phyloP scores from a whole-genome alignment of 2,329 filamentous ascomycete genomes.

The Beauveria varroae region DNA sequence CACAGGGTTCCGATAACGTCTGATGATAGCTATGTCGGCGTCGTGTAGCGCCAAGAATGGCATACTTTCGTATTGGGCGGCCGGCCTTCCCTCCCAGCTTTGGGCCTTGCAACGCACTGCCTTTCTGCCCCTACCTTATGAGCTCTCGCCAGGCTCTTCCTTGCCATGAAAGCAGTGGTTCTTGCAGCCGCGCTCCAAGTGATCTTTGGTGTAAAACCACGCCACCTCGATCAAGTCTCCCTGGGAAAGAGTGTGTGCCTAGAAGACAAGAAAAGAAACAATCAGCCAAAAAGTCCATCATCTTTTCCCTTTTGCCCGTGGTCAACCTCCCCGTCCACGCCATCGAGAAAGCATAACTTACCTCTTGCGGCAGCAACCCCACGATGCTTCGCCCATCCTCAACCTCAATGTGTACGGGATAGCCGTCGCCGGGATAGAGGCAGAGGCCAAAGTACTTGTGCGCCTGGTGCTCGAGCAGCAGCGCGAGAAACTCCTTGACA shows the following conservation, averaged over 20 bases:
- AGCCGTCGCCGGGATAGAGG: conserved; percentile 5
- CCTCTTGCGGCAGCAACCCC: not conserved
- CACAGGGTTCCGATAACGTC: too few species aligned
- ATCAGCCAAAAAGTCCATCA: not conserved
- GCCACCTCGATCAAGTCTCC: not conserved
- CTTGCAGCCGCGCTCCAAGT: not conserved
- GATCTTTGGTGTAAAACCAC: conserved; percentile 6
- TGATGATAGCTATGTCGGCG: too few species aligned
- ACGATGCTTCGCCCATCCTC: not conserved
- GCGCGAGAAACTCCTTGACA: not conserved
- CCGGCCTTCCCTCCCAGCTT: too few species aligned
- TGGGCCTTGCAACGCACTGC: too few species aligned
- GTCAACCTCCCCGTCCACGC: too few species aligned
- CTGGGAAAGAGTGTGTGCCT: not conserved
- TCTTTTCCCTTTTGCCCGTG: too few species aligned
- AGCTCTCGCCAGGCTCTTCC: not conserved
- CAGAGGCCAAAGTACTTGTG: not conserved
- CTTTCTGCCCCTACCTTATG: too few species aligned
- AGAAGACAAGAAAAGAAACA: not conserved
- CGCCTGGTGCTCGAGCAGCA: not conserved
- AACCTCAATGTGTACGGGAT: not conserved
- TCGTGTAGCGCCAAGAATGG: too few species aligned
- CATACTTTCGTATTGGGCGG: too few species aligned
- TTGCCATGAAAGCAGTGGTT: not conserved
- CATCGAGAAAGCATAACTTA: not conserved